These are phyloP conservation scores for Epichloe typhina DNA, from an alignment of 2,329 filamentous ascomycete genomes.

Conservation along the genomic window DNA sequence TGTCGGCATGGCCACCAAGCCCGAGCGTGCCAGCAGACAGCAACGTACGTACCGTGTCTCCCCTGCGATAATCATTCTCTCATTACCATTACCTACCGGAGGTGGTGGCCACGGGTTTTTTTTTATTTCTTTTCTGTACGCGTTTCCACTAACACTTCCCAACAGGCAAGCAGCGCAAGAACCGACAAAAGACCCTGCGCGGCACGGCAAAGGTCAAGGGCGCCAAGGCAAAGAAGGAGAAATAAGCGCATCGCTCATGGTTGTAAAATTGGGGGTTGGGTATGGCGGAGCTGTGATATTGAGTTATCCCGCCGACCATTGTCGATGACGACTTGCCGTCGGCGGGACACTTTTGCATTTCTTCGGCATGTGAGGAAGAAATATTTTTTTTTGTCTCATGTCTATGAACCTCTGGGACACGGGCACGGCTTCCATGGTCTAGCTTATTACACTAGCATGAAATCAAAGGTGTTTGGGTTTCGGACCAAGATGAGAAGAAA, in stretches of 20 bases:
- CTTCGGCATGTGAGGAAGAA: conserved; percentile 4
- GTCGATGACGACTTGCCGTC: not conserved
- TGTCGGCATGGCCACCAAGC: conserved; percentile 83
- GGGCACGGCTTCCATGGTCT: conserved; percentile 16
- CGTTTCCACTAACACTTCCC: conserved; percentile 9
- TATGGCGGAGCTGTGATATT: conserved; percentile 14
- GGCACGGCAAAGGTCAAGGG: conserved; percentile 98
- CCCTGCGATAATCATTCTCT: not conserved
- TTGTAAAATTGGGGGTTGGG: conserved; percentile 20
- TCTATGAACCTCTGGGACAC: conserved; percentile 15
- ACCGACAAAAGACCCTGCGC: conserved; percentile 96
- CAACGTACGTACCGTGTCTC: conserved; percentile 64
- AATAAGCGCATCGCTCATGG: conserved; percentile 43
- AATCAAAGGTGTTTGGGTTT: conserved; percentile 30
- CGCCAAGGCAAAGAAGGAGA: conserved; percentile 86
- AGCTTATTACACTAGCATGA: conserved; percentile 28
- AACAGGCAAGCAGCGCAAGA: conserved; percentile 99
- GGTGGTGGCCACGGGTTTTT: not conserved
- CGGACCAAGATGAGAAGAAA: conserved; percentile 16
- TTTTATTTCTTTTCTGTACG: not conserved
- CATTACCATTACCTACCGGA: not conserved
- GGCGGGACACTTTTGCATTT: conserved; percentile 14
- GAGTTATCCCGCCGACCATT: conserved; percentile 15
- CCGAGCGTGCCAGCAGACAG: conserved; percentile 95
- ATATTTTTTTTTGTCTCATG: conserved; percentile 10